Percentiles rank a stretch among this genome's conserved stretches.
Conservation (phyloP, 1,139 yeast species). For the Candida sanyaensis region DNA sequence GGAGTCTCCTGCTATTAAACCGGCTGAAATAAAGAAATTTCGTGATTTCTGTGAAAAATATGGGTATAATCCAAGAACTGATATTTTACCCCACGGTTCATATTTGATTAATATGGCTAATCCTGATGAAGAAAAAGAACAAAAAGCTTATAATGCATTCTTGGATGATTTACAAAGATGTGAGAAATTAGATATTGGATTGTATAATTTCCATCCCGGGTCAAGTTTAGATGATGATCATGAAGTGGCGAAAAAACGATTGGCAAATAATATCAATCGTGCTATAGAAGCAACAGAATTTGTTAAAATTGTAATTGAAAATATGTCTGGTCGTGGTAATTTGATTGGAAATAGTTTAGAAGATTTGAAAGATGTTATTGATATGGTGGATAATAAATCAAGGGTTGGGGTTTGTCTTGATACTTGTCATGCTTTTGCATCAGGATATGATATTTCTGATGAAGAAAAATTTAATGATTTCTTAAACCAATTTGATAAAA, state of each 20-base stretch:
- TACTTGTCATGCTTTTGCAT: conserved; percentile 94
- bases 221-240: conserved; percentile 79
- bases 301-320: conserved; percentile 89
- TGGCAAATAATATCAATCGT: conserved; percentile 77
- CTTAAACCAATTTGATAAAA: conserved; percentile 72
- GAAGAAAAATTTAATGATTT: conserved; percentile 59
- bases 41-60: conserved; percentile 58
- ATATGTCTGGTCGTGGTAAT: conserved; percentile 98
- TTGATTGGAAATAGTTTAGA: conserved; percentile 80
- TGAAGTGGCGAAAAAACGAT: conserved; percentile 56
- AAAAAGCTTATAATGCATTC: conserved; percentile 76
- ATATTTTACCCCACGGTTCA: conserved; percentile 91
- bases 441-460: conserved; percentile 82
- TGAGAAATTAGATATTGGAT: conserved; percentile 79
- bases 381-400: conserved; percentile 69
- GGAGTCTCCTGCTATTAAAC: conserved; percentile 76
- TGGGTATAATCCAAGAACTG: conserved; percentile 72
- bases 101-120: conserved; percentile 90
- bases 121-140: conserved; percentile 79
- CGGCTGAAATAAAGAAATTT: conserved; percentile 69
- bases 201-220: conserved; percentile 95
- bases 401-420: conserved; percentile 94
- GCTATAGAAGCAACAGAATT: conserved; percentile 73
- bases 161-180: conserved; percentile 86
- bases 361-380: conserved; percentile 76